Percentiles rank a stretch among this genome's conserved stretches.
phyloP scores from a whole-genome alignment of 2,329 filamentous ascomycete species.

The Exophiala phaeomuriformis region DNA sequence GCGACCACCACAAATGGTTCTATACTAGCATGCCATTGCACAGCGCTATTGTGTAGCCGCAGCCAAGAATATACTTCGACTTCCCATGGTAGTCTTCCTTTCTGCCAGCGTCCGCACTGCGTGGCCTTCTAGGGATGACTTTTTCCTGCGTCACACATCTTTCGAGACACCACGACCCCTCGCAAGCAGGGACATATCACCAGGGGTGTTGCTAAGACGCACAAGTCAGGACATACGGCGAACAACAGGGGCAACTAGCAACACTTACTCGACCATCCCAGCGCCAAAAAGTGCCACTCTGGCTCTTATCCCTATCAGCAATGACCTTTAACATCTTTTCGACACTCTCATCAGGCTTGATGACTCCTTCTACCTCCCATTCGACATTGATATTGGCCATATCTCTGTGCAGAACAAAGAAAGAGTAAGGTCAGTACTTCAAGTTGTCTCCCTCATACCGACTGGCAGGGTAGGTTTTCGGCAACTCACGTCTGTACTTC shows the following conservation, averaged over 20 bases:
- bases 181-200: constrained; percentile 2
- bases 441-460: constrained; percentile 3
- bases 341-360: constrained; percentile 46
- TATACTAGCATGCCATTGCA: too few species aligned
- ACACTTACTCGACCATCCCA: constrained; percentile 45
- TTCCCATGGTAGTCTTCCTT: too few species aligned
- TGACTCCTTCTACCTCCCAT: constrained; percentile 49
- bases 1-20: too few species aligned
- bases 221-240: constrained; percentile 1
- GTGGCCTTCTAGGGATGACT: too few species aligned
- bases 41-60: too few species aligned
- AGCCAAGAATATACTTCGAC: too few species aligned
- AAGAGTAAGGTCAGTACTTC: not conserved
- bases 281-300: constrained; percentile 52
- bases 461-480: not conserved
- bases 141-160: too few species aligned
- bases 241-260: not conserved
- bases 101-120: too few species aligned
- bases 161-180: too few species aligned
- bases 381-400: constrained; percentile 48
- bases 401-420: constrained; percentile 33
- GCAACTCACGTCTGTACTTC: constrained; percentile 46
- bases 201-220: constrained; percentile 19
- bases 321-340: constrained; percentile 46
- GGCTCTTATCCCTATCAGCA: constrained; percentile 40